These are phyloP conservation scores for Pyrrhoderma noxium DNA, from an alignment of 1,284 basidiomycete species.

Conservation along the genomic window DNA sequence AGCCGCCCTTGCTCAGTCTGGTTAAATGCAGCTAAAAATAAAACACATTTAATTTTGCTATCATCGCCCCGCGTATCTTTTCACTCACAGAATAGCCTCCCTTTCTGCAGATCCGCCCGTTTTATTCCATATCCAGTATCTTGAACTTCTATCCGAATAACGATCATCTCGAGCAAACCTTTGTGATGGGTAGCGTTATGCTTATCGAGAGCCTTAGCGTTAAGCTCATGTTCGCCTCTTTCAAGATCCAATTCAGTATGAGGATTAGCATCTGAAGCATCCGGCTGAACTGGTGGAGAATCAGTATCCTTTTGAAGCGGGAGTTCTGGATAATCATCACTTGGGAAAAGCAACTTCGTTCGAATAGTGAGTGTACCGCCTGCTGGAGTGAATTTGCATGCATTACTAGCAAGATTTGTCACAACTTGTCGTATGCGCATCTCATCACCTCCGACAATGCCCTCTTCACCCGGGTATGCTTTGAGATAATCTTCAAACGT, in stretches of 20 bases:
- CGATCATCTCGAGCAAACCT: slow-evolving; percentile 45
- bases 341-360: slow-evolving; percentile 45
- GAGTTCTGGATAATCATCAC: neutral
- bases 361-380: slow-evolving; percentile 62
- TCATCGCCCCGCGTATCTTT: neutral
- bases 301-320: neutral
- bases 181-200: slow-evolving; percentile 40
- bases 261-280: neutral
- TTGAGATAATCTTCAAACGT: slow-evolving; percentile 34
- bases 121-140: slow-evolving; percentile 79
- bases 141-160: slow-evolving; percentile 74
- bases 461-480: slow-evolving; percentile 46
- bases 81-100: slow-evolving; percentile 67
- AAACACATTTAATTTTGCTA: slow-evolving; percentile 3
- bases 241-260: slow-evolving; percentile 9
- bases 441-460: slow-evolving; percentile 71
- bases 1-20: slow-evolving; percentile 75
- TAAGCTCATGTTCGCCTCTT: slow-evolving; percentile 27
- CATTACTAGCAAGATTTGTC: slow-evolving; percentile 71
- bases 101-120: slow-evolving; percentile 63
- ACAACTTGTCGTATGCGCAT: slow-evolving; percentile 76
- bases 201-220: slow-evolving; percentile 38
- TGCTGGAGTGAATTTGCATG: slow-evolving; percentile 72
- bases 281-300: neutral
- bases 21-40: slow-evolving; percentile 53